A percentile compares a stretch with the other conserved stretches of the same genome.
These are phyloP conservation scores for Cairneyella variabilis DNA, from an alignment of 495 filamentous ascomycete species.

Conservation along the genomic window DNA sequence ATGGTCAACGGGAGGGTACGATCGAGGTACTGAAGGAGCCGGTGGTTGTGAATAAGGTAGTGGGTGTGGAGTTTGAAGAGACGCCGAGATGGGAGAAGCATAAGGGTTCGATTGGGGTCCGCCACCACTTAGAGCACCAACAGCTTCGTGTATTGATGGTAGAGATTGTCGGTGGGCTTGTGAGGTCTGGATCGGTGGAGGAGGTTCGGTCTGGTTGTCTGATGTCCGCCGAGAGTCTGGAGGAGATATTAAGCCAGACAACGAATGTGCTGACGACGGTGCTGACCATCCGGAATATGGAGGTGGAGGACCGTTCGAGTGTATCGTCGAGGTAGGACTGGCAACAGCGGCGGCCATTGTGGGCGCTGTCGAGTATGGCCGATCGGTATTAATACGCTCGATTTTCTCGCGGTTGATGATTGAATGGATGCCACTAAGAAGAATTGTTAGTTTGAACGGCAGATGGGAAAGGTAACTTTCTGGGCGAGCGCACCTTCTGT, in stretches of 20 bases:
- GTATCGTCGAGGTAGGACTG: constrained; percentile 48
- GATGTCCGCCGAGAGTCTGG: constrained; percentile 27
- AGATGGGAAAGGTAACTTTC: not conserved
- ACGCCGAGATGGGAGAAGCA: constrained; percentile 17
- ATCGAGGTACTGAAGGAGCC: constrained; percentile 16
- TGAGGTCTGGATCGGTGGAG: constrained; percentile 20
- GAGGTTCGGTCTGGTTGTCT: constrained; percentile 19
- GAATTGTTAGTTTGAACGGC: not conserved
- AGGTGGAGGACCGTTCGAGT: constrained; percentile 57
- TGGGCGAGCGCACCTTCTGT: no score
- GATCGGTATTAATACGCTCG: constrained; percentile 18
- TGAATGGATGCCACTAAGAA: constrained; percentile 18
- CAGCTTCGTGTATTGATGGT: constrained; percentile 28
- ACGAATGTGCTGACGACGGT: constrained; percentile 36
- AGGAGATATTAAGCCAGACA: constrained; percentile 29
- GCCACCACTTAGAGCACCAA: no score
- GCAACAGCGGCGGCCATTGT: constrained; percentile 24
- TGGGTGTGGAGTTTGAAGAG: constrained; percentile 17
- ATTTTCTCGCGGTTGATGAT: constrained; percentile 19
- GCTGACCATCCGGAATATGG: constrained; percentile 42
- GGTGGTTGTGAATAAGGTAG: constrained; percentile 17
- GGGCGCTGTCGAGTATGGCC: constrained; percentile 16
- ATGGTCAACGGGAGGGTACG: constrained; percentile 20
- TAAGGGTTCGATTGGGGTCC: constrained; percentile 19
- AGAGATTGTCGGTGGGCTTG: constrained; percentile 24